Evolutionary conservation across 106 monocot genomes (phyloP).

Genomic region (Dendrobium huoshanense): DNA sequence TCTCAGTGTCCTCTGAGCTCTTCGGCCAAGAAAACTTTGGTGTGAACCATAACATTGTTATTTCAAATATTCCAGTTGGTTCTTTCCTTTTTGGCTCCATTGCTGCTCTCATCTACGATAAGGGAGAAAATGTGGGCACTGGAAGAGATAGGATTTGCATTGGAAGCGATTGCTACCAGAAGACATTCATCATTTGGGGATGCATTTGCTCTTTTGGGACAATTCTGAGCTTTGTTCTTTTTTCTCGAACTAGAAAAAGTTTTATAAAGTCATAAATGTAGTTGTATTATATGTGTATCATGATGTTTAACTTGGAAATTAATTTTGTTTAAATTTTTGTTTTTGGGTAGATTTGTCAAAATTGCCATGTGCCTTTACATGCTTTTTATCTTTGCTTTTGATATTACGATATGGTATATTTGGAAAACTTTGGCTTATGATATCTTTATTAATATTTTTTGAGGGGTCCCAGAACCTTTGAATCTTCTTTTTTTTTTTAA

Average conservation of each 20-base stretch:
- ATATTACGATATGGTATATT: too few relatives aligned
- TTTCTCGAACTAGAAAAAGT: not conserved
- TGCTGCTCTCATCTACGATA: conserved; percentile 15
- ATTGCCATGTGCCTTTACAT: too few relatives aligned
- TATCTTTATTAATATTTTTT: too few relatives aligned
- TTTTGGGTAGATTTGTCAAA: too few relatives aligned
- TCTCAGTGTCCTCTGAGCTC: conserved; percentile 18
- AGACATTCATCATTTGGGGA: conserved; percentile 18
- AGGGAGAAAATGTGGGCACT: not conserved
- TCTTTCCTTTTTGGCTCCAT: conserved; percentile 21
- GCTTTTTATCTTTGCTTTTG: too few relatives aligned
- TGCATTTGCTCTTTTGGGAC: conserved; percentile 16
- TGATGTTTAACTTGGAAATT: too few relatives aligned
- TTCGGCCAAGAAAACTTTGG: conserved; percentile 18
- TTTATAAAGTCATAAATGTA: not conserved
- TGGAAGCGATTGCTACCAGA: conserved; percentile 3
- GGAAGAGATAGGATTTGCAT: not conserved
- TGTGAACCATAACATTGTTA: conserved; percentile 22
- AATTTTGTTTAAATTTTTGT: too few relatives aligned
- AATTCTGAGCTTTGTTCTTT: conserved; percentile 3
- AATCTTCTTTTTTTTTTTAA: too few relatives aligned
- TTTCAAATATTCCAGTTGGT: conserved; percentile 20
- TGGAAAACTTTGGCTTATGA: too few relatives aligned
- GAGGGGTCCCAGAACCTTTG: too few relatives aligned
- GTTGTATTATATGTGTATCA: too few relatives aligned